Base-by-base conservation (phyloP, 169 alveolate genomes). In the Theileria annulata region DNA sequence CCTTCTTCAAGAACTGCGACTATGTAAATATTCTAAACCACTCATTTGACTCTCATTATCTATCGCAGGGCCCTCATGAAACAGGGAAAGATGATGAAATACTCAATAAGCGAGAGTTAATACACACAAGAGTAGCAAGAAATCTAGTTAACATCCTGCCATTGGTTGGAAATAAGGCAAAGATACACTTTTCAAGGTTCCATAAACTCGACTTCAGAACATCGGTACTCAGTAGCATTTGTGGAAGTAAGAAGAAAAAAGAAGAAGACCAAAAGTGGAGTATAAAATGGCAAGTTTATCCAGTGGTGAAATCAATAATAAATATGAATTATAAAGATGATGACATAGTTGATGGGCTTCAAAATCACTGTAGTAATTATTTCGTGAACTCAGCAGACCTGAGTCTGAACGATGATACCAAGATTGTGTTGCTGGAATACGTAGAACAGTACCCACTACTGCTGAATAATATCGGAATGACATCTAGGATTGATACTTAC, bases 361-460 rank as follows among this genome's bases (percentile, higher is more conserved):
- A 63, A 64, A 67, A 66, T 47, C 94, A 91, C 75, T 87, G 92
- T 17, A 71, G 91, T 28, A 71, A 85, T 63, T 86, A 84, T 69
- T 86, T 91, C 68, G 56, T 83, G 33, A 63, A 79, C 48, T 79
- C 92, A 19, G 49, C 33, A 1, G 96, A 93, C 62, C 75, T 93
- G 31, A 64, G 92, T 6, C 88, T 93, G 70, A 63, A 77, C n/a
- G 96, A 93, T 63, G 92, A 92, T 70, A 82, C 92, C 51, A 93
- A 92, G 69, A 42, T 93, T 17, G 96, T 93, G n/a, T 70, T 93
- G 27, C 64, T 93, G 56, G 96, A 93, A 75, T 88, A 92, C 80
- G 69, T 91, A 35, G 96, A 93, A 70, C 96, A 93, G 91, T 79
- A 79, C 51, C 96, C 96, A 27, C 87, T 91, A 47, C 75, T 92